Base-by-base conservation (phyloP, 768 basidiomycete species). In the Termitomyces sp. region DNA sequence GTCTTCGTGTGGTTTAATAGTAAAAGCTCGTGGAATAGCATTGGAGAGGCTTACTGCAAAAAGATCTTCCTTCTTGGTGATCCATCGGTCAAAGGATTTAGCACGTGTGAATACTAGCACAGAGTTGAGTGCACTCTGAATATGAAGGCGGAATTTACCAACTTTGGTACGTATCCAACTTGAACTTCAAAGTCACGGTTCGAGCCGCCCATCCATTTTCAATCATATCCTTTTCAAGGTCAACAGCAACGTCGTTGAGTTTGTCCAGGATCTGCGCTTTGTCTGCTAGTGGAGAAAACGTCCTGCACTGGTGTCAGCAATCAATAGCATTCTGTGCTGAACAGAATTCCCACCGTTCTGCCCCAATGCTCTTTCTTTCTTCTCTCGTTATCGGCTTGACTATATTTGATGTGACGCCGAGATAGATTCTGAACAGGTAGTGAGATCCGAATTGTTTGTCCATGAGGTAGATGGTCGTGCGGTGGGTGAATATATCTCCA, bases 151-250 rank as follows among this genome's bases (percentile, higher is more conserved):
- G 17, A 45, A 25, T 17, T n/a, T 40, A 56, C 64, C 1, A 57
- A 85, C 92, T 86, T 77, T 96, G 85, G 69, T 86, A 98, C 1
- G 87, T 94, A 66, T 95, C 88, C 34, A 92, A 80, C 74, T 99
- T 99, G 69, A 87, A 95, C 69, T 96, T 97, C 49, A 98, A 78
- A 0, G 92, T 96, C 32, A 98, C 79, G 0, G 93, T 97, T 62
- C 87, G 84, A 8, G 93, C 96, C 7, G 85, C 81, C 86, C 93
- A 99, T 31, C 90, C 87, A 44, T 79, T 78, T n/a, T 79, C 70
- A 27, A 77, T 73, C 83, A 98, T 86, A 66, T 97, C 95, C 42
- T 80, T 78, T 65, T 85, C 90, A 12, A 99, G 82, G 63, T 93
- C 89, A 2, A 79, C 81, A 1, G 94, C 88, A 35, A 97, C 83